Base-by-base conservation (phyloP, 2,329 filamentous ascomycete genomes). In the Colletotrichum sp. region DNA sequence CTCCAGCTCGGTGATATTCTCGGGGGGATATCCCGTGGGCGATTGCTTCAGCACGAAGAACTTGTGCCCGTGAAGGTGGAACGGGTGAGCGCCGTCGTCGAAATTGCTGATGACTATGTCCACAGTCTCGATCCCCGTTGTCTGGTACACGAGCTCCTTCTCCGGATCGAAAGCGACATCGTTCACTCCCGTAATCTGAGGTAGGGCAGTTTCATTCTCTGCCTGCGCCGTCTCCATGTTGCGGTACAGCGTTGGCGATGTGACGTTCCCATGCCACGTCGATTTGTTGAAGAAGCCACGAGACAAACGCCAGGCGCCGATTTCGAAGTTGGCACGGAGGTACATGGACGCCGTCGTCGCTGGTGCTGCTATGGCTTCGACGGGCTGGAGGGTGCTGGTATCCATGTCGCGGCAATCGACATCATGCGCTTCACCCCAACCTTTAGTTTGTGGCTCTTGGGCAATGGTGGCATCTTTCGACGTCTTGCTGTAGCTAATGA, bases 11-110 rank as follows among this genome's bases (percentile, higher is more conserved):
- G 75, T 71, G 1, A 78, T 77, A 7, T 24, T 24, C 0, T 63
- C 71, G 1, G 84, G 85, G 1, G 85, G 85, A 59, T 86, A 86
- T 2, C 84, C 84, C 4, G 79, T 80, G 0, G 73, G 72, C 0
- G 80, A 84, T 48, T 85, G 83, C 0, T 79, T 52, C 1, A 86
- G 78, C 52, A 90, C 84, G 78, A 90, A 90, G 82, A 92, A 91
- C 59, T 86, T 86, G 81, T 92, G 90, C 0, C 91, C 91, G 81
- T 93, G 93, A 0, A 94, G 84, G 82, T 94, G 92, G 36, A 85
- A 85, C 0, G 83, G 84, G 26, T 86, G 84, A 1, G 80, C 81
- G 7, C 84, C 81, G 61, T 84, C 82, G 43, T 84, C 82, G 9
- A 83, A 78, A 39, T 83, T 84, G 77, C 82, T 83, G 21, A 84